Evolutionary conservation across 108 stramenopile species (phyloP), one percentile per base, ranked within the genome.

Genomic region (Nitzschia palea): DNA sequence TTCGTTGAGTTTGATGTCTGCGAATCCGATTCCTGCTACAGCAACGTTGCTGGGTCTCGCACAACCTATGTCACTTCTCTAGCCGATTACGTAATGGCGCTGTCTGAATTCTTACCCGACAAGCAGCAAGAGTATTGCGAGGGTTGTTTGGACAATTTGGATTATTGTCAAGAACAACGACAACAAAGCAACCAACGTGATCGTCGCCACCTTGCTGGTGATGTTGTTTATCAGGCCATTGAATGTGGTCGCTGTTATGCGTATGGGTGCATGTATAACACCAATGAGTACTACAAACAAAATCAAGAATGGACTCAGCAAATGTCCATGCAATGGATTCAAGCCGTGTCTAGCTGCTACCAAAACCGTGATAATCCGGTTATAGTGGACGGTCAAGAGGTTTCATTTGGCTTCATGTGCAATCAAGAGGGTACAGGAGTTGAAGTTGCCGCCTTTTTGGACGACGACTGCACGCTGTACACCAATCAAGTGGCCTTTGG

Each of bases 401-500:
- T 51, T n/a, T 6, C 5, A 10, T 51, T 6, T 30, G 68, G 79
- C 22, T 76, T 81, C n/a, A 87, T 84, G 69, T 87, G 86, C 64
- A 78, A 77, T 44, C 65, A 63, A 40, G 74, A 71, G 14, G 86
- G 86, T 32, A 73, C 65, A 43, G 84, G 84, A 42, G 78, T 85
- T 25, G 84, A 85, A 65, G 62, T 85, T 20, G 86, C 75, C 50
- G 36, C 83, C 32, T 87, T 85, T 56, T 37, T 87, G 31, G 84
- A 87, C 51, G 63, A 82, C 15, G 67, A 80, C 2, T 87, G 86
- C 65, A 79, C 74, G 3, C 28, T 79, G 32, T 88, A 85, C 51
- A 44, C 54, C 0, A 32, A 33, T 8, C 51, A 68, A 35, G 34
- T 68, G 9, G 36, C 67, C 0, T 68, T 31, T 22, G 20, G 15